Percentiles rank a stretch among this genome's conserved stretches.
These are phyloP conservation scores for Aphelidium insulamus DNA, from an alignment of 371 early-diverging fungal genomes.

Conservation along the genomic window DNA sequence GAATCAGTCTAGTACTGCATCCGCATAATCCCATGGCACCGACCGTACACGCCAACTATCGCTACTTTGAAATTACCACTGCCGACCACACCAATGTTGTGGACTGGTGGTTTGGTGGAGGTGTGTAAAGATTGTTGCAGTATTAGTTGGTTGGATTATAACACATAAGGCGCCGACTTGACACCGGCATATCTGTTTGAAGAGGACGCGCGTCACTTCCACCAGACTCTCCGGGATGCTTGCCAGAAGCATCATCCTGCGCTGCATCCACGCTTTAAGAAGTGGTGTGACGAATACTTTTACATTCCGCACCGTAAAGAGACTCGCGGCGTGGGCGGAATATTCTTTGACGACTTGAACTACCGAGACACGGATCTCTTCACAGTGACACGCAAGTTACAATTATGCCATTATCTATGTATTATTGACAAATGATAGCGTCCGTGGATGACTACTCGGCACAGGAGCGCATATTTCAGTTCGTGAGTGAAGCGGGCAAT, in stretches of 20 bases:
- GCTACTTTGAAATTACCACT: constrained; percentile 78
- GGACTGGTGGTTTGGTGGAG: constrained; percentile 74
- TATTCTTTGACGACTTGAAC: constrained; percentile 68
- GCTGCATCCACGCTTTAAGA: constrained; percentile 52
- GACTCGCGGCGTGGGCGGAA: constrained; percentile 63
- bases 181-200: constrained; percentile 56
- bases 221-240: constrained; percentile 42
- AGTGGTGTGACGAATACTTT: constrained; percentile 69
- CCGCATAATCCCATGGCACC: constrained; percentile 88
- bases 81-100: constrained; percentile 26
- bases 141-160: too few relatives aligned
- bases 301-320: constrained; percentile 48
- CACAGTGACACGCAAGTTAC: too few relatives aligned
- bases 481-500: constrained; percentile 41
- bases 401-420: too few relatives aligned
- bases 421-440: too few relatives aligned
- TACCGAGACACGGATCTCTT: too few relatives aligned
- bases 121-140: too few relatives aligned
- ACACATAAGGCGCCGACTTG: constrained; percentile 37
- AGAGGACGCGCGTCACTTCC: constrained; percentile 60
- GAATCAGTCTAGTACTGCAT: constrained; percentile 78
- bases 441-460: too few relatives aligned
- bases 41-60: constrained; percentile 86
- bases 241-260: constrained; percentile 44
- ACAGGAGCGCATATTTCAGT: constrained; percentile 39